Evolutionary conservation across 495 filamentous ascomycete species (phyloP).

Genomic region (Tuber calosporum): DNA sequence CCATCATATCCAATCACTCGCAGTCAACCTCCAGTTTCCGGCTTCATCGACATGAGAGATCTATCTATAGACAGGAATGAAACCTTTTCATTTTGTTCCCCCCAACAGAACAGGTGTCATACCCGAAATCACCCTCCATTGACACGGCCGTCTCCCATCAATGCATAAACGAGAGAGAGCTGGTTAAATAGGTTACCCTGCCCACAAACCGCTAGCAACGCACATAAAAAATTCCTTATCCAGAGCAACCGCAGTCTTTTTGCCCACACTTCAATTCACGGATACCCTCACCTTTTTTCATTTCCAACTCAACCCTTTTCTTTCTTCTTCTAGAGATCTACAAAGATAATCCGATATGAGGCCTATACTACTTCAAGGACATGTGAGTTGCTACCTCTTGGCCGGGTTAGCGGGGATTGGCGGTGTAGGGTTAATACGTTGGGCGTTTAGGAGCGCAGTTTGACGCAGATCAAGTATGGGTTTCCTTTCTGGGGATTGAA

Average conservation of each 20-base stretch:
- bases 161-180: background rate
- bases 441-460: slow-evolving; percentile 67
- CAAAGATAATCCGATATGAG: slow-evolving; percentile 57
- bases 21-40: background rate
- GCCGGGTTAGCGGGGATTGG: background rate
- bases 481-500: background rate
- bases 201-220: background rate
- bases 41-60: background rate
- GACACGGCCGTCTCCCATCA: background rate
- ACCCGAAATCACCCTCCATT: background rate
- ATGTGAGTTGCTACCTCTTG: slow-evolving; percentile 51
- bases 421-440: background rate
- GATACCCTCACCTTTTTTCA: background rate
- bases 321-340: background rate
- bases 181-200: background rate
- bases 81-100: background rate
- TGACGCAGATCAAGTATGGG: slow-evolving; percentile 89
- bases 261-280: background rate
- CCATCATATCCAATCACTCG: background rate
- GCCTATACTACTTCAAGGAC: slow-evolving; percentile 88
- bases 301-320: background rate
- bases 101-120: background rate
- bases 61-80: background rate
- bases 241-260: background rate
- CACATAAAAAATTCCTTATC: background rate